Base-by-base conservation (phyloP, 2,329 filamentous ascomycete species). In the Alternaria gansuensis region DNA sequence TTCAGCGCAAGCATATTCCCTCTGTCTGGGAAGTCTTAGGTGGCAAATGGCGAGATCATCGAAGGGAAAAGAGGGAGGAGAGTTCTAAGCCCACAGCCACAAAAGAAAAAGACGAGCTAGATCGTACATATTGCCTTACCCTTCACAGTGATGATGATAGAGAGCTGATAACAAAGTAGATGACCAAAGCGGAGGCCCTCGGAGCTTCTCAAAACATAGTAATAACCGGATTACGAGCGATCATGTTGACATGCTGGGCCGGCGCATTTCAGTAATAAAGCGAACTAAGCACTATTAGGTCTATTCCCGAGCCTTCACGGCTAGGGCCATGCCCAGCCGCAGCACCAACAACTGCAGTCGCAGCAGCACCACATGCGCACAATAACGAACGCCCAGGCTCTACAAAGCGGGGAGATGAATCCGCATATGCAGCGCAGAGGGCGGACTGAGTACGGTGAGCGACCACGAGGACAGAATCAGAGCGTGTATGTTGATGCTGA, bases 401-500 rank as follows among this genome's bases (percentile, higher is more conserved):
- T 33, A 11, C 29, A 24, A 17, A 33, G 29, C 8, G 14, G 5
- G 9, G 44, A 36, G 44, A 33, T 10, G 21, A 11, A 26, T 34
- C 11, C 31, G 23, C 51, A 45, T 14, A 3, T 53, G 39, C 39
- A 36, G 17, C 39, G 2, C 8, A 40, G 39, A 45, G 40, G 23
- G 11, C 51, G 23, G 29, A 8, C 39, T 0, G 28, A 26, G 1
- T 53, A 14, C 11, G 39, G 29, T 17, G 51, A 53, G 23, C 31
- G 39, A 14, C 29, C 41, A 34, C 24, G n/a, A 37, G 51, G 51
- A 21, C 29, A 36, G 28, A 6, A 40, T 4, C 51, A 23, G 1
- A 53, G 40, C 14, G 51, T 44, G 21, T 29, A 53, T 53, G 29
- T 21, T 45, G 51, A 36, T 4, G 26, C 29, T 36, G 51, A 53